Conservation (phyloP, 192 early-diverging fungal genomes). For the Phycomyces blakesleeanus region DNA sequence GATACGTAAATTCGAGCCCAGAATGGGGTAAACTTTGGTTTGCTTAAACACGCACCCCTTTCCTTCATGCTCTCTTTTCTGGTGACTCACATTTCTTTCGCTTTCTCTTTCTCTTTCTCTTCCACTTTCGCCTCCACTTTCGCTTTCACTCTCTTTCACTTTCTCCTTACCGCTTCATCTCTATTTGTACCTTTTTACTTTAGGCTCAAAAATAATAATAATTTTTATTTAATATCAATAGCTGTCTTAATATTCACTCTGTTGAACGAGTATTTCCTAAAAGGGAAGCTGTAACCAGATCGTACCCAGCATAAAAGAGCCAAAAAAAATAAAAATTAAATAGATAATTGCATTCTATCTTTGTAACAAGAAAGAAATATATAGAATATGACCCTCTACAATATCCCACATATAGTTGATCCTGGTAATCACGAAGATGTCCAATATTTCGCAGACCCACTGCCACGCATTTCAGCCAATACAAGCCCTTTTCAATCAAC, state of each 20-base stretch:
- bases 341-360: background rate
- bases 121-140: background rate
- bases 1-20: background rate
- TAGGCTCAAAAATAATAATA: no score
- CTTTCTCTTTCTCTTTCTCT: background rate
- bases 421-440: background rate
- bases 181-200: no score
- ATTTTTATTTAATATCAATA: no score
- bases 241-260: no score
- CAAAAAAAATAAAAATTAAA: background rate
- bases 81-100: background rate
- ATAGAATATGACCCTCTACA: background rate
- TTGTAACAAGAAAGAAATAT: background rate
- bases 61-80: background rate
- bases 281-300: no score
- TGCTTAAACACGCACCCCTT: slow-evolving; percentile 3
- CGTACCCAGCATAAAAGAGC: background rate
- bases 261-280: no score
- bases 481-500: no score
- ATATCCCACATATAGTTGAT: background rate
- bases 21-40: background rate
- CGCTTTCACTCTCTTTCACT: background rate
- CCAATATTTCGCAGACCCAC: background rate
- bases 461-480: no score
- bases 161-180: background rate